These are phyloP conservation scores for Teratosphaeria zuluensis DNA, from an alignment of 2,329 filamentous ascomycete genomes.

Conservation along the genomic window DNA sequence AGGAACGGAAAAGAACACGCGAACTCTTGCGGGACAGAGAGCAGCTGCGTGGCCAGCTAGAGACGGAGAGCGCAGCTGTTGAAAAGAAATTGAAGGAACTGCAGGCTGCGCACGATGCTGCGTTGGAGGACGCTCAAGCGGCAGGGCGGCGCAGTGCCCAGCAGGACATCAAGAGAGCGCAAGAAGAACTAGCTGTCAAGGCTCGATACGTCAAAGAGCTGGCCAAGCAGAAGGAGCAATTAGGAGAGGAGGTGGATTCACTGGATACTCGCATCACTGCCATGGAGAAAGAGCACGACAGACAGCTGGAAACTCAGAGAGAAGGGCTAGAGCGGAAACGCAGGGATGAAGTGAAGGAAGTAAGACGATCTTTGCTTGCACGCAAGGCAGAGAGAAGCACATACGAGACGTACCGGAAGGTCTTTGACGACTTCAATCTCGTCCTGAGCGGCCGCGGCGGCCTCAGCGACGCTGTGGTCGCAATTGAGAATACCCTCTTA, in stretches of 20 bases:
- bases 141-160: not conserved
- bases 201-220: not conserved
- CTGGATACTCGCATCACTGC: not conserved
- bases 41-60: not conserved
- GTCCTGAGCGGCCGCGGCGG: not conserved
- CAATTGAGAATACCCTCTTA: not conserved
- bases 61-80: not conserved
- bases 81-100: not conserved
- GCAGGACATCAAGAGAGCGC: not conserved
- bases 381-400: not conserved
- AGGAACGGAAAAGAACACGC: not conserved
- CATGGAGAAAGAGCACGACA: not conserved
- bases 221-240: not conserved
- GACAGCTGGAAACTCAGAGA: not conserved
- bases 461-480: not conserved
- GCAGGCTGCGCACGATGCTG: not conserved
- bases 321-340: not conserved
- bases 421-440: not conserved
- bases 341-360: not conserved
- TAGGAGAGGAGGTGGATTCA: not conserved
- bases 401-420: conserved; percentile 1
- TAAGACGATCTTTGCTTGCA: not conserved
- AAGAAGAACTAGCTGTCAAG: not conserved
- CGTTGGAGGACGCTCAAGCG: not conserved
- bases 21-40: not conserved